Evolutionary conservation across 2,329 filamentous ascomycete species (phyloP).

Genomic region (Aspergillus japonicus): DNA sequence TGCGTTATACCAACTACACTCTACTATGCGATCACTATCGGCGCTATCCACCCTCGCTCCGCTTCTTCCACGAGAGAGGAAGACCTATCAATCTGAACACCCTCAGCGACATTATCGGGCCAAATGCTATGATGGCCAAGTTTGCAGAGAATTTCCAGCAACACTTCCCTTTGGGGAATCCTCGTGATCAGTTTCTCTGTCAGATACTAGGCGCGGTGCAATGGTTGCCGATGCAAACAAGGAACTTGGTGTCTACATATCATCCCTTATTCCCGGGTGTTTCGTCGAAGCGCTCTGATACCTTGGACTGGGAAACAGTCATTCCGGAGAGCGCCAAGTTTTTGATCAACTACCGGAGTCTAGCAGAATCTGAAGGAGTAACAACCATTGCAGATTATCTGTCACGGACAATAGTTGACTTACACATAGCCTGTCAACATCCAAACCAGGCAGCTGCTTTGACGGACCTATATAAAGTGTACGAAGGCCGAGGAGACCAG

Average conservation of each 20-base stretch:
- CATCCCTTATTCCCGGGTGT: constrained; percentile 13
- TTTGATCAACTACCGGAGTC: constrained; percentile 10
- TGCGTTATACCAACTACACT: constrained; percentile 22
- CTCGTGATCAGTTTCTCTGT: constrained; percentile 12
- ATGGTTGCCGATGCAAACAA: constrained; percentile 1
- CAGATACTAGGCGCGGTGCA: constrained; percentile 6
- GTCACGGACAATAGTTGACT: constrained; percentile 17
- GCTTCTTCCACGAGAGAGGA: constrained; percentile 24
- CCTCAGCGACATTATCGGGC: constrained; percentile 16
- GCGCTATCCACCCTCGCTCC: constrained; percentile 21
- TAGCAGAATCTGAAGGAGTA: constrained; percentile 11
- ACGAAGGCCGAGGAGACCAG: constrained; percentile 15
- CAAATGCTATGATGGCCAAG: constrained; percentile 9
- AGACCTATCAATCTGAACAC: constrained; percentile 14
- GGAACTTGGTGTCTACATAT: constrained; percentile 9
- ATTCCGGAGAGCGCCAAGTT: background rate
- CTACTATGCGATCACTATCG: constrained; percentile 20
- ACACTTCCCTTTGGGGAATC: constrained; percentile 6
- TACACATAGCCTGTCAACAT: constrained; percentile 17
- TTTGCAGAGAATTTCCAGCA: constrained; percentile 16
- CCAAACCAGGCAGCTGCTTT: constrained; percentile 7
- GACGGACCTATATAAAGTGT: constrained; percentile 11
- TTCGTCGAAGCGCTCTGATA: background rate
- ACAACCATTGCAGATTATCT: constrained; percentile 10
- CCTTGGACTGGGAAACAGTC: background rate